phyloP scores from a whole-genome alignment of 2,329 filamentous ascomycete genomes.

The Fusarium fujikuroi region DNA sequence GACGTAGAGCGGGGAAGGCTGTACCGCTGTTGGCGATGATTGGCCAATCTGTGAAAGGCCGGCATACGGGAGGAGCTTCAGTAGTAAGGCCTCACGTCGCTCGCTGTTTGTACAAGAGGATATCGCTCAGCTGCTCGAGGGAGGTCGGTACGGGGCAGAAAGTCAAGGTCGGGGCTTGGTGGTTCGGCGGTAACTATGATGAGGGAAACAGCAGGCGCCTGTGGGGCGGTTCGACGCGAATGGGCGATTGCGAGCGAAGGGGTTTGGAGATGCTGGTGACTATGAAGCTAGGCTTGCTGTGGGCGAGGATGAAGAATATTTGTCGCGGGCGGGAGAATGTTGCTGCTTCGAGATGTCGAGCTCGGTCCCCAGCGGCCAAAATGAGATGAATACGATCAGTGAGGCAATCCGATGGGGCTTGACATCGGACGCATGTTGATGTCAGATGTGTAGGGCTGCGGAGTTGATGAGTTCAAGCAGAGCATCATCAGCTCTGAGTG shows the following conservation, averaged over 20 bases:
- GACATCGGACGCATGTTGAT: too few species aligned
- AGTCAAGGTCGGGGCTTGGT: not conserved
- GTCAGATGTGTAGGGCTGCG: too few species aligned
- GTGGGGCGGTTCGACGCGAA: rapidly evolving
- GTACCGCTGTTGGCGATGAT: not conserved
- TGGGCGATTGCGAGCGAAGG: not conserved
- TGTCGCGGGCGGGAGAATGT: not conserved
- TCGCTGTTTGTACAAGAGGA: rapidly evolving
- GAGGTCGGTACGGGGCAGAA: not conserved
- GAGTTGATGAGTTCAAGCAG: too few species aligned
- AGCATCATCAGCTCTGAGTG: too few species aligned
- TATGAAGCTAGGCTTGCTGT: not conserved
- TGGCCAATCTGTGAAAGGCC: rapidly evolving
- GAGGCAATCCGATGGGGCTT: too few species aligned
- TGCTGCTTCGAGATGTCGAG: not conserved
- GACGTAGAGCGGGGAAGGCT: rapidly evolving
- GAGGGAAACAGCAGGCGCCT: not conserved
- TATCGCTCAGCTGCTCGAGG: not conserved
- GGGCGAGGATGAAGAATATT: rapidly evolving
- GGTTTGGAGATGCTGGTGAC: not conserved
- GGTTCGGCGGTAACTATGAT: not conserved
- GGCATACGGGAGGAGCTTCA: not conserved
- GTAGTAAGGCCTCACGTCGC: not conserved
- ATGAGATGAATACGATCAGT: not conserved
- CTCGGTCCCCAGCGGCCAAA: not conserved